Conservation (phyloP, 352 stramenopile genomes). For the Blastocystis sp. region DNA sequence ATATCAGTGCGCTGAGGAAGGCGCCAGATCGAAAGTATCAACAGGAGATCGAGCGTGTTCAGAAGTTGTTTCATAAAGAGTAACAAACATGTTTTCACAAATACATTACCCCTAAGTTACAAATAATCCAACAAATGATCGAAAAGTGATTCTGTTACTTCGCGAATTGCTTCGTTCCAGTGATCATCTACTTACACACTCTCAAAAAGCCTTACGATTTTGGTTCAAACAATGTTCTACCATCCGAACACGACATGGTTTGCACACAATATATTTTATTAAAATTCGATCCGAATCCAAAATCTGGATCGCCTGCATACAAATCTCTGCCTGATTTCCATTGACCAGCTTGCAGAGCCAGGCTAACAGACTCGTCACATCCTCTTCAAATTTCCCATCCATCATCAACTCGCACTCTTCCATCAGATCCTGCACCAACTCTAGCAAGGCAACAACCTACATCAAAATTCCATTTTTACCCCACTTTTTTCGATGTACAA, state of each 20-base stretch:
- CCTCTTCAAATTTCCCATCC: neutral
- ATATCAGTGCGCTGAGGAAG: slow-evolving; percentile 16
- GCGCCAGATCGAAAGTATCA: slow-evolving; percentile 22
- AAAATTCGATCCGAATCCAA: slow-evolving; percentile 3
- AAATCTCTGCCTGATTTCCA: slow-evolving; percentile 18
- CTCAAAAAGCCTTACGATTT: neutral
- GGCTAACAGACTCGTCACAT: neutral
- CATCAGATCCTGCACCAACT: slow-evolving; percentile 8
- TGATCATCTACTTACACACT: neutral
- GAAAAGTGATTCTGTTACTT: slow-evolving; percentile 10
- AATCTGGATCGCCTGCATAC: slow-evolving; percentile 38
- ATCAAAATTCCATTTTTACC: neutral
- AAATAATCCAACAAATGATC: slow-evolving; percentile 57
- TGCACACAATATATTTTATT: slow-evolving; percentile 30
- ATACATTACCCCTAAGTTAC: slow-evolving; percentile 24
- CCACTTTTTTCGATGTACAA: slow-evolving; percentile 18
- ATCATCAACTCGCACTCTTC: neutral
- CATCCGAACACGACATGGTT: neutral
- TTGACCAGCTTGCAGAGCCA: slow-evolving; percentile 41
- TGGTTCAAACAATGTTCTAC: slow-evolving; percentile 37
- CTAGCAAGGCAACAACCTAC: slow-evolving; percentile 27
- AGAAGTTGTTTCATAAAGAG: neutral
- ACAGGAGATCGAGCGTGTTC: slow-evolving; percentile 43
- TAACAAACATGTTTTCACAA: slow-evolving; percentile 6
- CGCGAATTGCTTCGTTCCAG: slow-evolving; percentile 38